phyloP scores from a whole-genome alignment of 441 rosid species.

The Adansonia gregorii region DNA sequence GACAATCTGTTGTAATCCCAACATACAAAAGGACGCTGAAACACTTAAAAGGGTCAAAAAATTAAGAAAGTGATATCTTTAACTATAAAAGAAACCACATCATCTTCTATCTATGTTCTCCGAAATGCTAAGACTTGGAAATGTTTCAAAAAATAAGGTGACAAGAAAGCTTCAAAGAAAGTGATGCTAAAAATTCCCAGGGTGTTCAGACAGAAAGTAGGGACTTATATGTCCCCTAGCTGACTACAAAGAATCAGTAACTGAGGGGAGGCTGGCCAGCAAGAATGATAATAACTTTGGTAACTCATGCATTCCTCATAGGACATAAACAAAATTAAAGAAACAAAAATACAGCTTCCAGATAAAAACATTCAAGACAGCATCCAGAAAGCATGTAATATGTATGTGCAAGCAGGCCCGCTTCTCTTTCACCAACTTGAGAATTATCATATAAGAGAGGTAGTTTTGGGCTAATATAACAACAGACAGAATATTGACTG shows the following conservation, averaged over 20 bases:
- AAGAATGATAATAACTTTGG: neutral
- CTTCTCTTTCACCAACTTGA: neutral
- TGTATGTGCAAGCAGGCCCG: neutral
- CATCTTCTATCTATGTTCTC: neutral
- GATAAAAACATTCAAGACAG: neutral
- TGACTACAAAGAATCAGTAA: neutral
- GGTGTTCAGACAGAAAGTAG: neutral
- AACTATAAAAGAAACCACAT: neutral
- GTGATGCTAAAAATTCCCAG: neutral
- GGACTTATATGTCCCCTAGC: neutral
- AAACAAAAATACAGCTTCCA: neutral
- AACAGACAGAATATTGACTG: neutral
- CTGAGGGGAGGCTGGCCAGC: neutral
- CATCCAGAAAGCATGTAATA: neutral
- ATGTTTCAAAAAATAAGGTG: neutral
- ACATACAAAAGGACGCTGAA: constrained; percentile 1
- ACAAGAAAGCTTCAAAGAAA: neutral
- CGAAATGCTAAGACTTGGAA: neutral
- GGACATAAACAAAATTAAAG: neutral
- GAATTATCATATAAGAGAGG: neutral
- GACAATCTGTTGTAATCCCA: constrained; percentile 59
- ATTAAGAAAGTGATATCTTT: neutral
- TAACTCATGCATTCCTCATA: neutral
- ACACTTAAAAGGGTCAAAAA: neutral
- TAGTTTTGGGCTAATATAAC: neutral